Conservation (phyloP, 768 basidiomycete species). For the Suillus subalutaceus region DNA sequence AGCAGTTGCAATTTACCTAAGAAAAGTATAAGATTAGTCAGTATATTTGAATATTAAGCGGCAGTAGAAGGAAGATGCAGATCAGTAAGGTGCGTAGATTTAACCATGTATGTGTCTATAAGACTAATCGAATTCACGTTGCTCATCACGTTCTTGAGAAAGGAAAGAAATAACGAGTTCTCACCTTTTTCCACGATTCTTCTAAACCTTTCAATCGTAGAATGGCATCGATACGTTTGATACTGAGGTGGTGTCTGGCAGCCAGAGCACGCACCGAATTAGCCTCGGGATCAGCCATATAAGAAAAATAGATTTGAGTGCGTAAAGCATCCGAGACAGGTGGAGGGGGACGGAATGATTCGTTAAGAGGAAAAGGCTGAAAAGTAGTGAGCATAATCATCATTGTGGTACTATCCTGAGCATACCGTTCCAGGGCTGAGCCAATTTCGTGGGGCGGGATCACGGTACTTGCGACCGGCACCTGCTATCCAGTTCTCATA, state of each 20-base stretch:
- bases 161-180: slow-evolving; percentile 27
- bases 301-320: slow-evolving; percentile 59
- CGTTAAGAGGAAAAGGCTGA: slow-evolving; percentile 87
- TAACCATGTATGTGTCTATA: slow-evolving; percentile 84
- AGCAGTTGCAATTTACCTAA: slow-evolving; percentile 10
- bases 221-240: slow-evolving; percentile 84
- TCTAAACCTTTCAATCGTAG: slow-evolving; percentile 83
- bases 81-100: slow-evolving; percentile 37
- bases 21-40: neutral
- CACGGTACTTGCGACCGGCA: slow-evolving; percentile 25
- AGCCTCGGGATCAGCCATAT: slow-evolving; percentile 56
- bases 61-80: neutral
- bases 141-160: slow-evolving; percentile 49
- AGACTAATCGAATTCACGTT: slow-evolving; percentile 90
- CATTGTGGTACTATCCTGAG: slow-evolving; percentile 25
- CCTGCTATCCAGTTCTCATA: slow-evolving; percentile 19
- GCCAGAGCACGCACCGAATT: slow-evolving; percentile 65
- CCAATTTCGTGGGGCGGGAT: slow-evolving; percentile 58
- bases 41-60: neutral
- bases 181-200: slow-evolving; percentile 69
- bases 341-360: slow-evolving; percentile 77
- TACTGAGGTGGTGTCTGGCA: slow-evolving; percentile 62
- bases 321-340: slow-evolving; percentile 70
- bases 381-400: neutral
- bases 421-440: slow-evolving; percentile 60